Conservation (phyloP, 2,329 filamentous ascomycete genomes). For the Lasiodiplodia sp. region DNA sequence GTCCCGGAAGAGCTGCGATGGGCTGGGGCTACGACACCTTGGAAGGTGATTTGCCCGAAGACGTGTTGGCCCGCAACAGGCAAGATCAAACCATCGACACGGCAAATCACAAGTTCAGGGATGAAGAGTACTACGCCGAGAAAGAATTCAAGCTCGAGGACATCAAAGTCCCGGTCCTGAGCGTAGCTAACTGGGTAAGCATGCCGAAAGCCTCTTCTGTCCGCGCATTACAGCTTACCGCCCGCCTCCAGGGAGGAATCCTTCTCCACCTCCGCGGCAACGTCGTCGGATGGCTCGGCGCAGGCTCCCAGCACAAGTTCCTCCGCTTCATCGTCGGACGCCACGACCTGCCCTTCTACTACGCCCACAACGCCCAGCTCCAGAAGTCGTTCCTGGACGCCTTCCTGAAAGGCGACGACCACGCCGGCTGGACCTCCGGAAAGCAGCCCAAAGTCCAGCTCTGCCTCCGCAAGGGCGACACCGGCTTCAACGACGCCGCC, state of each 20-base stretch:
- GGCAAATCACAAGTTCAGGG: conserved; percentile 62
- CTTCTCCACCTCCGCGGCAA: conserved; percentile 73
- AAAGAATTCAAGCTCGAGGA: conserved; percentile 71
- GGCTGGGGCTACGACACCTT: conserved; percentile 65
- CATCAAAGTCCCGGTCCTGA: conserved; percentile 71
- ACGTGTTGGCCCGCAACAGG: conserved; percentile 59
- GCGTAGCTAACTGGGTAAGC: conserved; percentile 70
- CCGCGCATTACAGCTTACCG: too few species aligned
- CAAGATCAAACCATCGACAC: conserved; percentile 44
- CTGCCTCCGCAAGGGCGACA: conserved; percentile 69
- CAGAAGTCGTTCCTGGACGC: conserved; percentile 74
- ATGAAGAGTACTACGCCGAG: conserved; percentile 69
- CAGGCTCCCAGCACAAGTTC: conserved; percentile 72
- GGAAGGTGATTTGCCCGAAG: conserved; percentile 64
- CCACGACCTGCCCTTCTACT: conserved; percentile 77
- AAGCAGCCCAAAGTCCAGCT: conserved; percentile 67
- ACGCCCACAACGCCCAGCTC: conserved; percentile 70
- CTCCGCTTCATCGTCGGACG: conserved; percentile 73
- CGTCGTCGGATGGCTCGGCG: conserved; percentile 68
- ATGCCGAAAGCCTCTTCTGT: too few species aligned
- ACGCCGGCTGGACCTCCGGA: conserved; percentile 66
- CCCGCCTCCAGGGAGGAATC: conserved; percentile 59
- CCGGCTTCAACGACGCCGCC: conserved; percentile 70
- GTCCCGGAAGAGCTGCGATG: conserved; percentile 55
- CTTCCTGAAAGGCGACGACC: conserved; percentile 73